Evolutionary conservation across 2,329 filamentous ascomycete genomes (phyloP).

Genomic region (Trichophyton equinum): DNA sequence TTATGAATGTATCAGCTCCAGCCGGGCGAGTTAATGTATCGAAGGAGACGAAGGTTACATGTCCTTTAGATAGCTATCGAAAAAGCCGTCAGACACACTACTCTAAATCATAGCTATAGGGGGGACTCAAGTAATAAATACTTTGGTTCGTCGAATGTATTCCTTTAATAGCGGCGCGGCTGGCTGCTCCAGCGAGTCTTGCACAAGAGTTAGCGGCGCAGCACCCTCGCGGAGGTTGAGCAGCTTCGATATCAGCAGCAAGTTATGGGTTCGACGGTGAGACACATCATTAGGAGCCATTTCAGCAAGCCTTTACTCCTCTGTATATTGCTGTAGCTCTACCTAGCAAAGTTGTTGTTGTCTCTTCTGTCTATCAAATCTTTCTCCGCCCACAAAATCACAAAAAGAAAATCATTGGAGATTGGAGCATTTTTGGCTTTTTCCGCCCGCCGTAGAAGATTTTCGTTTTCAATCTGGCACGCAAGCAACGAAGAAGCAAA

Average conservation of each 20-base stretch:
- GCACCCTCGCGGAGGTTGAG: slow-evolving; percentile 65
- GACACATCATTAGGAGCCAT: slow-evolving; percentile 30
- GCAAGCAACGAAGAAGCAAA: not conserved
- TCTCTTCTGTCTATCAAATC: not conserved
- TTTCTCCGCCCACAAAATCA: not conserved
- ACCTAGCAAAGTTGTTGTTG: not conserved
- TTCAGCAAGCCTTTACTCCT: not conserved
- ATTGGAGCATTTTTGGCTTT: not conserved
- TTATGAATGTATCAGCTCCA: slow-evolving; percentile 55
- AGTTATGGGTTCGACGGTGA: slow-evolving; percentile 70
- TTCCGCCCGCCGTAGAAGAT: not conserved
- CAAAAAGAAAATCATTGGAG: not conserved
- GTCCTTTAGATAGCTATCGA: slow-evolving; percentile 44
- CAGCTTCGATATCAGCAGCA: slow-evolving; percentile 71
- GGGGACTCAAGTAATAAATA: slow-evolving; percentile 20
- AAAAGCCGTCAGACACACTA: not conserved
- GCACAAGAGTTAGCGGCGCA: slow-evolving; percentile 73
- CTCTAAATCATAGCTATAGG: not conserved
- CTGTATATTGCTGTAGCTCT: not conserved
- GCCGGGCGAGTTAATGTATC: slow-evolving; percentile 54
- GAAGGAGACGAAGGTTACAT: slow-evolving; percentile 66
- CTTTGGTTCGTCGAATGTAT: slow-evolving; percentile 63
- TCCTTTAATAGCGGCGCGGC: slow-evolving; percentile 58
- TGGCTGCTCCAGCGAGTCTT: slow-evolving; percentile 76
- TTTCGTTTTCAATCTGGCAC: not conserved